Evolutionary conservation across 495 filamentous ascomycete species (phyloP), one percentile per base, ranked within the genome.

Genomic region (Penicillium coffeae): DNA sequence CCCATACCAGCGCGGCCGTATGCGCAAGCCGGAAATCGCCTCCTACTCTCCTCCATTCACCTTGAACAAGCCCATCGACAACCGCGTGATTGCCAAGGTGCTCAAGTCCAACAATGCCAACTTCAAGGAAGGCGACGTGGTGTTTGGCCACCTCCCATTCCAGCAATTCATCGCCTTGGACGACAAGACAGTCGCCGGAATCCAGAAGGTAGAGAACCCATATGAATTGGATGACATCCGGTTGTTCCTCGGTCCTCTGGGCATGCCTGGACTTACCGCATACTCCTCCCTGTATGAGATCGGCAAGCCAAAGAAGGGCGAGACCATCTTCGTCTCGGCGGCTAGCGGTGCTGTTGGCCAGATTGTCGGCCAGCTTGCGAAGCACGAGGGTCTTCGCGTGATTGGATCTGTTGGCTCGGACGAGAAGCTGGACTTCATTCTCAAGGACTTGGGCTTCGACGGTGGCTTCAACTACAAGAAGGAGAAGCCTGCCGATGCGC

Each of bases 181-280:
- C 32, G 41, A 50, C 70, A 36, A 70, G 47, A 41, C 66, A 47
- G 19, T 72, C 8, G 55, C 40, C 12, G 50, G 51, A 45, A 64
- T 74, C 47, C 39, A 50, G 30, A 64, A 60, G 34, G 63, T 75
- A 30, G 63, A 71, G n/a, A 75, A 75, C 60, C 72, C 70, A 12
- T 56, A 73, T 8, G 68, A 64, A 9, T 59, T 75, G 18, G 68
- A 75, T 52, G 72, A 75, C 43, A 63, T 73, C 49, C 69, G 72
- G 36, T 59, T 69, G 38, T 75, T 73, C 86, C 58, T 89, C 10
- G 88, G 89, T 12, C 77, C 87, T 12, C 72, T 95, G 18, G 90
- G 90, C 21, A 94, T 95, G 89, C 88, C 90, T 2, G 90, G 90
- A 19, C 64, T 94, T 59, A 93, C 89, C 0, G 90, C 86, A 2